phyloP scores from a whole-genome alignment of 2,329 filamentous ascomycete species.

The Mariannaea sp. region DNA sequence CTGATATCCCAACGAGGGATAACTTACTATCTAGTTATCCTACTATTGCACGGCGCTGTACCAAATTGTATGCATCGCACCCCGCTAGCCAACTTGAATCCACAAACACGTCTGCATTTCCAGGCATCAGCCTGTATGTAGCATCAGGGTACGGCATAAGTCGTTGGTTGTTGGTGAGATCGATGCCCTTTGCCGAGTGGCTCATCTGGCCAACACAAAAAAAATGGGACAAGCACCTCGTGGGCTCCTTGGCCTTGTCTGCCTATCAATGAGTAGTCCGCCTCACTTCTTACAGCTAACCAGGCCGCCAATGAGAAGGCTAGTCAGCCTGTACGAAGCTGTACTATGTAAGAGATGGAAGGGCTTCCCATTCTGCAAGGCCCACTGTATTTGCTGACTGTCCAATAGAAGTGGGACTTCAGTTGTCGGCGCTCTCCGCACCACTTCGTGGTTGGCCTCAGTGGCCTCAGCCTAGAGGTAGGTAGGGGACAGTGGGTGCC shows the following conservation, averaged over 20 bases:
- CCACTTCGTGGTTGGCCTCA: neutral
- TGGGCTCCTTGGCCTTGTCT: neutral
- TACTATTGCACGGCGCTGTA: too few relatives aligned
- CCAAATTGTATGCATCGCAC: too few relatives aligned
- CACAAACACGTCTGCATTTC: neutral
- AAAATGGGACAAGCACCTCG: neutral
- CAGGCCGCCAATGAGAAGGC: too few relatives aligned
- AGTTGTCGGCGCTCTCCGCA: neutral
- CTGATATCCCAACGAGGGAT: too few relatives aligned
- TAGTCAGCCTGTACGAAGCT: too few relatives aligned
- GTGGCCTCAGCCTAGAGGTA: neutral
- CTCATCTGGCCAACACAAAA: constrained; percentile 1
- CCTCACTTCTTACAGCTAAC: neutral
- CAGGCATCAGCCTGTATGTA: neutral
- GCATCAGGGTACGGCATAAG: neutral
- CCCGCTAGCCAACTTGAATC: too few relatives aligned
- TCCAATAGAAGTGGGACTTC: neutral
- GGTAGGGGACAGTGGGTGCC: too few relatives aligned
- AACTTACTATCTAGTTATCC: too few relatives aligned
- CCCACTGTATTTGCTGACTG: too few relatives aligned
- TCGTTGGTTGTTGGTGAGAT: neutral
- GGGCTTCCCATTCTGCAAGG: too few relatives aligned
- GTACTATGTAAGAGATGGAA: too few relatives aligned
- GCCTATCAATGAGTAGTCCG: constrained; percentile 8
- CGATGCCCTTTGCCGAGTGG: neutral